These are phyloP conservation scores for Neltuma alba DNA, from an alignment of 306 rosid genomes.

Conservation along the genomic window DNA sequence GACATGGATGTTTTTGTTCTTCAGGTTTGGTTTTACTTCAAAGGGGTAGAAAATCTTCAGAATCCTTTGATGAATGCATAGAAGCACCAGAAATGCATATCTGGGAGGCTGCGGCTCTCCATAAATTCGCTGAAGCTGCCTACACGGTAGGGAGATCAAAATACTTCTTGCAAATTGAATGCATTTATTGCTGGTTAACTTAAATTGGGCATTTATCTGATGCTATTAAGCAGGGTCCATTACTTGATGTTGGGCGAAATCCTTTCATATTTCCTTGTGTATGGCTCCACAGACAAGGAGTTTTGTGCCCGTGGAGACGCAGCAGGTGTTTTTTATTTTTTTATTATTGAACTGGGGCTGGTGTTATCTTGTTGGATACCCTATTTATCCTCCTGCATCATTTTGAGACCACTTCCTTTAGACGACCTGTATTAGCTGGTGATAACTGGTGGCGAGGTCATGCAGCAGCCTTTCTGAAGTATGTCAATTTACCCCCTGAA, in stretches of 20 bases:
- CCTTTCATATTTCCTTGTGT: constrained; percentile 78
- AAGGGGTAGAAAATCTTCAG: constrained; percentile 49
- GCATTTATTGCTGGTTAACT: constrained; percentile 18
- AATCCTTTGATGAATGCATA: constrained; percentile 47
- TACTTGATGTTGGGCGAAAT: constrained; percentile 91
- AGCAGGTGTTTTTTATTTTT: constrained; percentile 55
- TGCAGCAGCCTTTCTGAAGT: constrained; percentile 87
- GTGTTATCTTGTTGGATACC: constrained; percentile 42
- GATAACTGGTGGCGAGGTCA: constrained; percentile 99
- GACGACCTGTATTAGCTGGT: constrained; percentile 79
- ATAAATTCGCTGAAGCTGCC: constrained; percentile 96
- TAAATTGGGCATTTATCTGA: constrained; percentile 23
- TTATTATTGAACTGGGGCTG: neutral
- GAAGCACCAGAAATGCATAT: constrained; percentile 61
- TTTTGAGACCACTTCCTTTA: constrained; percentile 39
- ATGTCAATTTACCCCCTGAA: constrained; percentile 70
- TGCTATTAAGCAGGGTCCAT: constrained; percentile 76
- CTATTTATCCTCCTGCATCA: constrained; percentile 24
- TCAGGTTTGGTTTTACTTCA: constrained; percentile 86
- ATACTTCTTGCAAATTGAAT: neutral
- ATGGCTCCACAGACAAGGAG: constrained; percentile 91
- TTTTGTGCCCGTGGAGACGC: constrained; percentile 84
- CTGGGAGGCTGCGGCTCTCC: constrained; percentile 82
- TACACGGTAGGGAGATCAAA: constrained; percentile 64
- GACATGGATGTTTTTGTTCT: constrained; percentile 38